Base-by-base conservation (phyloP, 2,329 filamentous ascomycete species). In the Fusarium beomiforme region DNA sequence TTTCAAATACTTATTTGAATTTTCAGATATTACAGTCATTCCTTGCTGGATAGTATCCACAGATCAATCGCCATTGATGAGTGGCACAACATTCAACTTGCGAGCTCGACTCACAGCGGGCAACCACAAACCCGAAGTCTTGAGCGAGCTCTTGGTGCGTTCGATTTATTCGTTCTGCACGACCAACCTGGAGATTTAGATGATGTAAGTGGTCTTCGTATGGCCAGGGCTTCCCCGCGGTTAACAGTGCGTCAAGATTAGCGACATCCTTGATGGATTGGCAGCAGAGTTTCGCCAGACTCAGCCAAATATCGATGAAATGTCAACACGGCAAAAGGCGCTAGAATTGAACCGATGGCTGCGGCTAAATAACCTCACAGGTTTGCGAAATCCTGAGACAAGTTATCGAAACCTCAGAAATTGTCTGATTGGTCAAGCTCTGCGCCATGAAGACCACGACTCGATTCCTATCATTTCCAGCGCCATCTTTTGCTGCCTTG, bases 81-180 rank as follows among this genome's bases (percentile, higher is more conserved):
- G 78, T 98, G 95, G 95, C 83, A 68, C 86, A 86, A 68, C 16
- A 73, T 79, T 46, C 76, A 74, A 58, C 50, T 68, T 36, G 73
- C 69, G 43, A 72, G 64, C 43, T 53, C 39, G 33, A 31, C 47
- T 72, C 29, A 54, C 21, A 71, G 61, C 23, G 57, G 70, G 14
- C 69, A 74, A n/a, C 47, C 66, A 93, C 82, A 73, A 78, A 82
- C 70, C 69, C 74, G 60, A 70, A 79, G 58, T 70, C 81, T 97
- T 23, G 95, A 97, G 78, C 87, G 88, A 62, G 92, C 92, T 3
- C 83, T 98, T 19, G 92, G 91, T 23, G 92, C 92, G 17, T 97
- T 97, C 79, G 96, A 98, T 80, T 87, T 98, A 81, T 98, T 98
- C 80, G 89, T 97, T 47, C 84, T 95, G 31, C 89, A 92, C 71